Evolutionary conservation across 2,329 filamentous ascomycete species (phyloP), one percentile per base, ranked within the genome.

Genomic region (Cladosporium sp.): DNA sequence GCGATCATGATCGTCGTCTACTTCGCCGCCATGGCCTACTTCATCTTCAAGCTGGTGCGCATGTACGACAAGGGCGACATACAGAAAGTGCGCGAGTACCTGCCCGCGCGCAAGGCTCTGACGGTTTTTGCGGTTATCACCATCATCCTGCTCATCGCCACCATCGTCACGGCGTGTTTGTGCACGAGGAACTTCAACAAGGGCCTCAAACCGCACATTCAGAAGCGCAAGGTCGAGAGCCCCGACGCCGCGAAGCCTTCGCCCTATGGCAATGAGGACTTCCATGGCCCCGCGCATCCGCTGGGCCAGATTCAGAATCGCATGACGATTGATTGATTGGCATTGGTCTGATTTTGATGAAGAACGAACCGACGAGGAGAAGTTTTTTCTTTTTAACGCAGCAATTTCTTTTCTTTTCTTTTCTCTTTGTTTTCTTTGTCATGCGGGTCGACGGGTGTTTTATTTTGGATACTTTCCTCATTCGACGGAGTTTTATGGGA

Each of bases 11-110:
- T 97, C 61, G 73, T 80, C 71, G 79, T 96, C 51, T 96, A 95
- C 72, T 84, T 96, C 58, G 89, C 86, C 56, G 92, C 85, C 34
- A 80, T 97, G 58, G 89, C 85, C 51, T 99, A 97, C 75, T 99
- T 99, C 76, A 80, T 96, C 66, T 99, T 96, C 82, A 99, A 99
- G 78, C 83, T 99, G 49, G 86, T 93, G 53, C 88, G 93, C 67
- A 99, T 99, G 83, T 99, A 95, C 71, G 83, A 80, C 9, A 80
- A 82, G 59, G 68, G 66, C 45, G 17, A 52, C 30, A 44, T 47
- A 15, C 47, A 45, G n/a, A 49, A 67, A 1, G 51, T 61, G 2
- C 17, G 1, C 4, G 77, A 82, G 57, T 99, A 97, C 73, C 67
- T 77, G 45, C 85, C 92, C 4, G 92, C 93, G 32, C 82, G 86